These are phyloP conservation scores for Coffea eugenioides DNA, from an alignment of 257 asterid species.

Conservation along the genomic window DNA sequence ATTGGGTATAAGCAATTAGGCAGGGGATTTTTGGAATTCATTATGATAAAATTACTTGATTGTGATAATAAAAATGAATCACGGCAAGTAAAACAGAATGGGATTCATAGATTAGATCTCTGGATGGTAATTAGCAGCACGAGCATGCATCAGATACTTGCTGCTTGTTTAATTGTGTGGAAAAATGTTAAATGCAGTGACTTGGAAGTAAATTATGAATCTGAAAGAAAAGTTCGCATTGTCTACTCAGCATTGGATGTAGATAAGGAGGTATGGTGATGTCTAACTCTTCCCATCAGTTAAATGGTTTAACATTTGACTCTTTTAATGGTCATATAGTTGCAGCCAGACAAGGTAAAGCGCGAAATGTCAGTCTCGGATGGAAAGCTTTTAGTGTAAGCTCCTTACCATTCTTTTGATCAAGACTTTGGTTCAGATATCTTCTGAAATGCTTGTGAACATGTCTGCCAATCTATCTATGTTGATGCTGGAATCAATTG, in stretches of 20 bases:
- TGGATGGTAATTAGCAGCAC: background rate
- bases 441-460: background rate
- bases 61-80: background rate
- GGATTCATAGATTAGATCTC: too few relatives aligned
- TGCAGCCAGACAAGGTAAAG: slow-evolving; percentile 91
- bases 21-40: background rate
- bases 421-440: background rate
- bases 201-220: slow-evolving; percentile 74
- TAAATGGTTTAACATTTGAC: slow-evolving; percentile 1
- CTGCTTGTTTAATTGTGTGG: background rate
- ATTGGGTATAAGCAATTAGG: background rate
- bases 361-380: slow-evolving; percentile 55
- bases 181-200: slow-evolving; percentile 42
- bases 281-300: slow-evolving; percentile 4
- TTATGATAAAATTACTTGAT: background rate
- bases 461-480: background rate
- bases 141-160: background rate
- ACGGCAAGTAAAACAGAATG: background rate
- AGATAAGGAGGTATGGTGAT: slow-evolving; percentile 71
- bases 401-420: background rate
- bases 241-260: slow-evolving; percentile 67
- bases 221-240: slow-evolving; percentile 62
- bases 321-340: slow-evolving; percentile 43
- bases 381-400: slow-evolving; percentile 82
- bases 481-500: background rate